Base-by-base conservation (phyloP, 176 grass and related monocot genomes). In the Avena atlantica region DNA sequence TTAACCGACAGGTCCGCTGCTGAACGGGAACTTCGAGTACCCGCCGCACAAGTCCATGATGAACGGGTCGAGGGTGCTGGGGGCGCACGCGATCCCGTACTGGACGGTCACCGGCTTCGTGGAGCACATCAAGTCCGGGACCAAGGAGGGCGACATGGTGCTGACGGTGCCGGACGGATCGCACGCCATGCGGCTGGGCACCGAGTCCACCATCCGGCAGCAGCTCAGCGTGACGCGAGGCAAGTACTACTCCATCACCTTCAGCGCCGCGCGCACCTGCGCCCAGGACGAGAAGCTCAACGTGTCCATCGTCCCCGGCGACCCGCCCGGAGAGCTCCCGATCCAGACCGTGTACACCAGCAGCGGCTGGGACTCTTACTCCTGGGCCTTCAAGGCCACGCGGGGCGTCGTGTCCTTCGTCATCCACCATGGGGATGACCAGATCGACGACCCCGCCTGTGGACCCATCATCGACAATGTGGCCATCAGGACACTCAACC, bases 361-460 rank as follows among this genome's bases (percentile, higher is more conserved):
- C 84, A 79, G 52, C 53, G 89, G 89, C 4, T 90, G 89, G 89
- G 89, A 87, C 84, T 90, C 72, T 14, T 90, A 90, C 71, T 62
- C 78, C 42, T 87, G 89, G 85, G 89, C 68, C 9, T 91, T 91
- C 76, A 34, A 19, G 63, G 85, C 85, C 59, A 13, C 23, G 45
- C 37, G 44, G 9, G 65, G 51, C 29, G 20, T 48, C 12, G 80
- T 91, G 53, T 59, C 59, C 2, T 21, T 91, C 64, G 6, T 91
- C 44, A 82, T 90, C 60, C 84, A 90, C 59, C 85, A 90, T 20
- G 69, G 74, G 1, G 74, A 71, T 16, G 88, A 84, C 78, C 14
- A 37, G 21, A 50, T 86, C 16, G 88, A 90, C 10, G 88, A 90
- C 62, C 88, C 88, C 7, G 78, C 78, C 0, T 90, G 83, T 25